Evolutionary conservation across 2,329 filamentous ascomycete genomes (phyloP).

Genomic region (Talaromyces sp.): DNA sequence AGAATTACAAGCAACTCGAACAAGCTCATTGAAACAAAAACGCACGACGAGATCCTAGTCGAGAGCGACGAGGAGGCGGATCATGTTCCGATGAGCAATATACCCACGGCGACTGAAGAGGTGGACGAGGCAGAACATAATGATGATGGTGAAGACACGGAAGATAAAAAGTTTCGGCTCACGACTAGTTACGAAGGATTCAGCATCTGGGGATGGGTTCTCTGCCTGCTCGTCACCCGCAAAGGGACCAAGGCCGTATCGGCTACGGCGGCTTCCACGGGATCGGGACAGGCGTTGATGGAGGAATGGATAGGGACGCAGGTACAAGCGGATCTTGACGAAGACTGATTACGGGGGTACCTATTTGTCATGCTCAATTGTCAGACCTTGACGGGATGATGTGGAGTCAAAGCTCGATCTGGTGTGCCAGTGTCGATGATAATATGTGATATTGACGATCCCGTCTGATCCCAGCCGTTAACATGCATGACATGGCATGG

Average conservation of each 20-base stretch:
- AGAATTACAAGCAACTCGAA: conserved; percentile 58
- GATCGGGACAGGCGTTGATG: conserved; percentile 65
- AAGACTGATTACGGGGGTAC: conserved; percentile 22
- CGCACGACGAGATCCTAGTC: conserved; percentile 54
- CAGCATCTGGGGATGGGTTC: conserved; percentile 86
- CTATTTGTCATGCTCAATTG: background rate
- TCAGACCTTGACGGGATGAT: background rate
- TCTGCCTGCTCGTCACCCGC: conserved; percentile 84
- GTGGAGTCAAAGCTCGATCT: background rate
- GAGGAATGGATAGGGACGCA: conserved; percentile 88
- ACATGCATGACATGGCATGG: background rate
- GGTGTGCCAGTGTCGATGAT: background rate
- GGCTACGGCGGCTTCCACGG: conserved; percentile 27
- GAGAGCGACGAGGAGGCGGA: conserved; percentile 57
- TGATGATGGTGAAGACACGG: conserved; percentile 43
- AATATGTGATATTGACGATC: background rate
- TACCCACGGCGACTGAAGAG: conserved; percentile 47
- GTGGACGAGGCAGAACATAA: conserved; percentile 7
- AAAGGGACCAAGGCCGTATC: conserved; percentile 37
- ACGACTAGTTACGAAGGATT: conserved; percentile 92
- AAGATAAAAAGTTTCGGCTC: conserved; percentile 88
- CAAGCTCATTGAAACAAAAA: conserved; percentile 54
- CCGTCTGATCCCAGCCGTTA: background rate
- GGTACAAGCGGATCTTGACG: conserved; percentile 36
- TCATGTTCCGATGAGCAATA: conserved; percentile 47